Conservation (phyloP, 1,284 basidiomycete genomes). For the Microbotryum silenes-acaulis region DNA sequence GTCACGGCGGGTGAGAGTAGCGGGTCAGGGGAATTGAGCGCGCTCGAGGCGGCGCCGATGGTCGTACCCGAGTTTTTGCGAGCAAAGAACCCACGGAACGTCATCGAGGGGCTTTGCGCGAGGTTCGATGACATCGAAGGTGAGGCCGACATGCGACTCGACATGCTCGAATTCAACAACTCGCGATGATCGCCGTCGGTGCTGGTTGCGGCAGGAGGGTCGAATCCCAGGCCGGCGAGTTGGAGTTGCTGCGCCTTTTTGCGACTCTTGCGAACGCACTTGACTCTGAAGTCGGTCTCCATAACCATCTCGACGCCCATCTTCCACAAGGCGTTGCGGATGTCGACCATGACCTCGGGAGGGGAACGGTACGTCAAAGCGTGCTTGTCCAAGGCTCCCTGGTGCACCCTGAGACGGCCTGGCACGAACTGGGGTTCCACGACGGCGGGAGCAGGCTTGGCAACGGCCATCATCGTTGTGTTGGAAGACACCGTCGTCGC, state of each 20-base stretch:
- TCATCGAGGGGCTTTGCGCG: slow-evolving; percentile 19
- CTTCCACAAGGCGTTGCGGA: slow-evolving; percentile 65
- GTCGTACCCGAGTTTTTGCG: slow-evolving; percentile 9
- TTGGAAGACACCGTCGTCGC: slow-evolving; percentile 16
- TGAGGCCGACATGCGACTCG: slow-evolving; percentile 2
- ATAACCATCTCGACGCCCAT: slow-evolving; percentile 87
- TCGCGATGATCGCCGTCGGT: background rate
- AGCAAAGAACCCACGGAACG: slow-evolving; percentile 27
- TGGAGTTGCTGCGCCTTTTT: slow-evolving; percentile 40
- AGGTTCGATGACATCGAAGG: slow-evolving; percentile 6
- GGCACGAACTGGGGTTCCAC: background rate
- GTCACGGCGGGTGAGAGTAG: slow-evolving; percentile 30
- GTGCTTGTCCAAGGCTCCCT: slow-evolving; percentile 85
- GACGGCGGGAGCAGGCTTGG: background rate
- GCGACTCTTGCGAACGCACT: slow-evolving; percentile 33
- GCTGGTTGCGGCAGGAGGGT: background rate
- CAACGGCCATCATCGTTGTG: slow-evolving; percentile 1
- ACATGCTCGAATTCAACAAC: background rate
- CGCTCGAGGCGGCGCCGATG: slow-evolving; percentile 1
- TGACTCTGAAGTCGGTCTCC: slow-evolving; percentile 72
- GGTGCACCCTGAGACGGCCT: slow-evolving; percentile 62
- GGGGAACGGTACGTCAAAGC: slow-evolving; percentile 80
- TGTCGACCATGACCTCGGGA: slow-evolving; percentile 76
- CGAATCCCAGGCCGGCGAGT: slow-evolving; percentile 1
- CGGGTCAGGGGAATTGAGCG: slow-evolving; percentile 21